Evolutionary conservation across 2,329 filamentous ascomycete species (phyloP).

Genomic region (Tolypocladium inflatum): DNA sequence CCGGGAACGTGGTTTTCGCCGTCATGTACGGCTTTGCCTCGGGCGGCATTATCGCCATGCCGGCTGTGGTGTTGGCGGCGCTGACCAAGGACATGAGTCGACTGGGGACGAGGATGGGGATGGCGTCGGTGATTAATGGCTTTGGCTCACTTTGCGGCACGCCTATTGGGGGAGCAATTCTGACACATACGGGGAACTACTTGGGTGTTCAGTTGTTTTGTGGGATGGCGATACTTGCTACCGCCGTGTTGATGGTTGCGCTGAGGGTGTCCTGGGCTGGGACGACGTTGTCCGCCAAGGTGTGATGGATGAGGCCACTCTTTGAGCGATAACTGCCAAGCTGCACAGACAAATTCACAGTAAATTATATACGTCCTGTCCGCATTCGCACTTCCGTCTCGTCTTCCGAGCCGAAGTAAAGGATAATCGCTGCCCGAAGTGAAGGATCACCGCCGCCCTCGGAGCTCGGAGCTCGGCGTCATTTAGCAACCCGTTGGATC

Average conservation of each 20-base stretch:
- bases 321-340: background rate
- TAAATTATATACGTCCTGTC: background rate
- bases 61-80: constrained; percentile 29
- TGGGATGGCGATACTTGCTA: background rate
- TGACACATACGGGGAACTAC: constrained; percentile 4
- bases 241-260: background rate
- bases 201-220: background rate
- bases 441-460: background rate
- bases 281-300: background rate
- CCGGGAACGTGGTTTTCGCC: constrained; percentile 30
- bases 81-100: constrained; percentile 28
- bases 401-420: background rate
- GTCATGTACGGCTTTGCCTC: constrained; percentile 37
- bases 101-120: constrained; percentile 35
- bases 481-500: background rate
- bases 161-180: constrained; percentile 29
- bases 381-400: background rate
- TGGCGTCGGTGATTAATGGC: constrained; percentile 26
- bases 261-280: background rate
- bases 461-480: background rate
- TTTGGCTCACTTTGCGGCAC: constrained; percentile 25
- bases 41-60: constrained; percentile 32
- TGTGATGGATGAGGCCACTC: background rate
- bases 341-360: background rate
- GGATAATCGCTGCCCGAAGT: background rate